Conservation (phyloP, 306 rosid species). For the Cucumis melo region DNA sequence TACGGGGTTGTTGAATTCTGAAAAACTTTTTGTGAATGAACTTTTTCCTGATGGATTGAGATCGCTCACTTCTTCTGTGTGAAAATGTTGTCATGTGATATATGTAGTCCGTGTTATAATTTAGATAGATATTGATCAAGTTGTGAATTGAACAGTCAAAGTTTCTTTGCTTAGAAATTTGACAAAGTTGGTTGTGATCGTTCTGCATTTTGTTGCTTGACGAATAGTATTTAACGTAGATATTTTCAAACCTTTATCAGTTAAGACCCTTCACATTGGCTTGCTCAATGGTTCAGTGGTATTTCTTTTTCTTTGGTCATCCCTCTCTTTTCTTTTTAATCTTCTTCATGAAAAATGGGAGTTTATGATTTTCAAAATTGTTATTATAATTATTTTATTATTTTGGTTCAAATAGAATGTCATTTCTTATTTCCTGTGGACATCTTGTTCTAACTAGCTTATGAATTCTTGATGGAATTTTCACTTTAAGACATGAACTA, state of each 20-base stretch:
- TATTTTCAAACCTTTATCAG: background rate
- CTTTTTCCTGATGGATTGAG: background rate
- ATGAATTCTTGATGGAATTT: background rate
- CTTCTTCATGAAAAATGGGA: background rate
- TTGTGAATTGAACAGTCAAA: background rate
- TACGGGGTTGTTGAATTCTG: background rate
- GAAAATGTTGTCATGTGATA: background rate
- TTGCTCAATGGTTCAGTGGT: background rate
- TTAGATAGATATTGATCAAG: background rate
- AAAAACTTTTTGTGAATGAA: background rate
- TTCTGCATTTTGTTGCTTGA: background rate
- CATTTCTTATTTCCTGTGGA: background rate
- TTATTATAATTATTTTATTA: background rate
- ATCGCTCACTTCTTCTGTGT: background rate
- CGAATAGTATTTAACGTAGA: background rate
- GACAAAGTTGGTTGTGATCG: background rate
- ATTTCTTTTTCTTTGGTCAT: background rate
- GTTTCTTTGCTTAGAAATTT: background rate
- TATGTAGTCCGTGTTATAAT: background rate
- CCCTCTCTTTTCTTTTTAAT: no score
- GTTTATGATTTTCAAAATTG: background rate
- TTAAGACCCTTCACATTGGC: background rate
- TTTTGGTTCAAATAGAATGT: background rate
- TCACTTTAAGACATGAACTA: background rate
- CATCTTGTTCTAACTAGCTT: background rate